Evolutionary conservation across 306 rosid species (phyloP).

Genomic region (Argentina anserina): DNA sequence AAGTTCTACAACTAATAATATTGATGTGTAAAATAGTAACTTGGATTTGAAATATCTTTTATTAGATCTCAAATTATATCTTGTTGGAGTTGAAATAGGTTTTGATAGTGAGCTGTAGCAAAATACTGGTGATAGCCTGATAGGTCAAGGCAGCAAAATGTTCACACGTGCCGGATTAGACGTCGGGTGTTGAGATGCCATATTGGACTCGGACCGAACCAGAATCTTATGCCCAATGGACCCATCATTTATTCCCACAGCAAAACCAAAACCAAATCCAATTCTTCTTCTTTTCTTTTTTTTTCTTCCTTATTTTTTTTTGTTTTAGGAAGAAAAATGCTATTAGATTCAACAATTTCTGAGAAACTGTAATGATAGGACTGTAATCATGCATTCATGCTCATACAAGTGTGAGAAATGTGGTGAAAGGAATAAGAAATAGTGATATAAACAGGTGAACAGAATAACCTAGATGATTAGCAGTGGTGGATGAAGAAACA

Average conservation of each 20-base stretch:
- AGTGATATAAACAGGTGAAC: background rate
- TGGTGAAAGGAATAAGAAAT: background rate
- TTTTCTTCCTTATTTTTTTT: background rate
- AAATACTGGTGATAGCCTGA: too few relatives aligned
- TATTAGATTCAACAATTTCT: background rate
- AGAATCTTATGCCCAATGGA: conserved; percentile 16
- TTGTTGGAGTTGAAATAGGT: background rate
- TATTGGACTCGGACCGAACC: conserved; percentile 2
- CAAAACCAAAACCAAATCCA: background rate
- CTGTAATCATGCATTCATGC: background rate
- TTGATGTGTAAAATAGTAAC: too few relatives aligned
- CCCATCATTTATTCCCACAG: conserved; percentile 9
- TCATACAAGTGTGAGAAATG: background rate
- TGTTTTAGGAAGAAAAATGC: background rate
- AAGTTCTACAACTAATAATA: too few relatives aligned
- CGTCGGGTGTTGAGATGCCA: background rate
- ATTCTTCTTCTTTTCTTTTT: background rate
- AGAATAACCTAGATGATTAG: background rate
- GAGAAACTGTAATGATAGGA: background rate
- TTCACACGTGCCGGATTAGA: background rate
- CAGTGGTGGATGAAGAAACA: background rate
- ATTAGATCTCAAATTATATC: background rate
- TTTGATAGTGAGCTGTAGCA: background rate
- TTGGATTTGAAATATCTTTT: too few relatives aligned
- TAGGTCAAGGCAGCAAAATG: background rate